Conservation (phyloP, 805 yeast species). For the Lachancea nothofagi region DNA sequence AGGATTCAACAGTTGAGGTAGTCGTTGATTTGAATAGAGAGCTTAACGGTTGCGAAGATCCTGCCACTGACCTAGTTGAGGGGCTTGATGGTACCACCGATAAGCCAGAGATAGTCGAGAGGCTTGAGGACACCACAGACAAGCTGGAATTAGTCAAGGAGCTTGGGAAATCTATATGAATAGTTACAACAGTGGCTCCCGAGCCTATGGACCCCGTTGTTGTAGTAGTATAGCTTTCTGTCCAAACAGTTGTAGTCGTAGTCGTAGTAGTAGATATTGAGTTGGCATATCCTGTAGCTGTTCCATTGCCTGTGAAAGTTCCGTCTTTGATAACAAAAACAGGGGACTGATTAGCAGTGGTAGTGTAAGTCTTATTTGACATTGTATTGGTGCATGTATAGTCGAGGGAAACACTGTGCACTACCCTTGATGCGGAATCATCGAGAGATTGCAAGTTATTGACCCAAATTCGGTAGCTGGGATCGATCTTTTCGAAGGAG, state of each 20-base stretch:
- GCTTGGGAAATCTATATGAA: slow-evolving; percentile 3
- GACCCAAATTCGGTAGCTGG: slow-evolving; percentile 30
- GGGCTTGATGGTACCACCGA: background rate
- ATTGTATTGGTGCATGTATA: slow-evolving; percentile 29
- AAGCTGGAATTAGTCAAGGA: background rate
- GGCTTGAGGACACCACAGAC: background rate
- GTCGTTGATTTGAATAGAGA: background rate
- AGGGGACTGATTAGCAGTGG: slow-evolving; percentile 11
- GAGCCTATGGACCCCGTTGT: slow-evolving; percentile 6
- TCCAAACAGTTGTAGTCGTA: slow-evolving; percentile 6
- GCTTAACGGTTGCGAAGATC: background rate
- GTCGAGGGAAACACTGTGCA: slow-evolving; percentile 18
- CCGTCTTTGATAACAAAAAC: slow-evolving; percentile 11
- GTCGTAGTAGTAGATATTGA: slow-evolving; percentile 1
- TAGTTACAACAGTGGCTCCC: slow-evolving; percentile 6
- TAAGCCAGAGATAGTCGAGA: background rate
- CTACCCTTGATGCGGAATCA: slow-evolving; percentile 18
- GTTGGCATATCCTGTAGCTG: slow-evolving; percentile 4
- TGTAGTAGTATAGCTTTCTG: slow-evolving; percentile 3
- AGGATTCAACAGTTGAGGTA: slow-evolving; percentile 1
- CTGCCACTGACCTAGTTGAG: background rate
- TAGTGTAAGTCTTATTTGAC: slow-evolving; percentile 21
- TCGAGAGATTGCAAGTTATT: slow-evolving; percentile 31
- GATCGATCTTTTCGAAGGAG: slow-evolving; percentile 18
- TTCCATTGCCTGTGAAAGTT: slow-evolving; percentile 8